phyloP scores from a whole-genome alignment of 1,139 yeast species.

The Kurtzmaniella natalensis region DNA sequence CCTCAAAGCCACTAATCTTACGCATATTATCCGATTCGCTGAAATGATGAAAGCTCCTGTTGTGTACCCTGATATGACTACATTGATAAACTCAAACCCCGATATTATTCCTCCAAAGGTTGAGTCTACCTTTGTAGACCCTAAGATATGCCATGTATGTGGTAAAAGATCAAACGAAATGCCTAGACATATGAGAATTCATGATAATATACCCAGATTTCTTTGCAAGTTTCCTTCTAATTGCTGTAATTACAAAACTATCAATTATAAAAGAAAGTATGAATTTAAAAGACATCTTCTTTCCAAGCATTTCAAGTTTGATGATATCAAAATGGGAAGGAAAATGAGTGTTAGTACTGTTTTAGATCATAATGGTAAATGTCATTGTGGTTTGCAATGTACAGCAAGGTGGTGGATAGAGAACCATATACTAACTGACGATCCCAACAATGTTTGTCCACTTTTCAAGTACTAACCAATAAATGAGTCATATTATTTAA shows the following conservation, averaged over 20 bases:
- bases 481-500: no score
- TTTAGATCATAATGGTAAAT: slow-evolving; percentile 40
- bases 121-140: slow-evolving; percentile 10
- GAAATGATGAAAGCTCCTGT: slow-evolving; percentile 5
- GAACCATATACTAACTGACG: slow-evolving; percentile 32
- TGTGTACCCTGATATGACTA: slow-evolving; percentile 24
- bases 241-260: slow-evolving; percentile 42
- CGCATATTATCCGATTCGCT: no score
- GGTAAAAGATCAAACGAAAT: slow-evolving; percentile 16
- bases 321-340: slow-evolving; percentile 35
- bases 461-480: slow-evolving; percentile 5
- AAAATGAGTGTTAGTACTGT: slow-evolving; percentile 37
- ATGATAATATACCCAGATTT: slow-evolving; percentile 42
- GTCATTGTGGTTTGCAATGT: slow-evolving; percentile 37
- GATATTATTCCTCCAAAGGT: slow-evolving; percentile 22
- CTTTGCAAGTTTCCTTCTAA: slow-evolving; percentile 41
- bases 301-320: slow-evolving; percentile 42
- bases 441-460: slow-evolving; percentile 18
- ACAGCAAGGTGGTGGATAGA: slow-evolving; percentile 41
- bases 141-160: slow-evolving; percentile 18
- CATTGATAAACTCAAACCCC: slow-evolving; percentile 21
- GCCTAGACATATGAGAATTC: slow-evolving; percentile 40
- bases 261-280: slow-evolving; percentile 44
- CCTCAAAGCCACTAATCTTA: no score
- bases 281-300: slow-evolving; percentile 46